phyloP scores from a whole-genome alignment of 2,329 filamentous ascomycete genomes.

The Tolypocladium paradoxum region DNA sequence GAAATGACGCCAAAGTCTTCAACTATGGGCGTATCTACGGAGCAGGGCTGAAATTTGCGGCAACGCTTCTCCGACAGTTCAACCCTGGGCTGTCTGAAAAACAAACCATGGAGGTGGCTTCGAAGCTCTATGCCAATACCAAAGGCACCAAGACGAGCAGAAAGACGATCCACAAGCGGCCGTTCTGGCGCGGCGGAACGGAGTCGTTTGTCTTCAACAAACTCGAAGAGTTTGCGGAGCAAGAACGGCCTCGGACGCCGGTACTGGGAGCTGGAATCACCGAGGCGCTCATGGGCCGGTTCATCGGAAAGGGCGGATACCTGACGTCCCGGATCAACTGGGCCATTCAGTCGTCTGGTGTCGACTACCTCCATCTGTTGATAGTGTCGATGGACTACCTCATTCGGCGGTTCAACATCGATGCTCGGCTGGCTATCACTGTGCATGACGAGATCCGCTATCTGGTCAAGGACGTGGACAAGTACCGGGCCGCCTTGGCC shows the following conservation, averaged over 20 bases:
- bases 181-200: slow-evolving; percentile 93
- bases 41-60: slow-evolving; percentile 89
- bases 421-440: slow-evolving; percentile 79
- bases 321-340: slow-evolving; percentile 97
- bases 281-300: slow-evolving; percentile 82
- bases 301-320: slow-evolving; percentile 80
- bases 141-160: slow-evolving; percentile 80
- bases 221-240: slow-evolving; percentile 93
- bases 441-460: slow-evolving; percentile 98
- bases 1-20: slow-evolving; percentile 94
- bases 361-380: slow-evolving; percentile 91
- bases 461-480: slow-evolving; percentile 73
- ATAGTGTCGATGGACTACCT: slow-evolving; percentile 94
- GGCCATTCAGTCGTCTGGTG: slow-evolving; percentile 95
- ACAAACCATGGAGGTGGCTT: slow-evolving; percentile 65
- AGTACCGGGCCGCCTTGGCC: slow-evolving; percentile 83
- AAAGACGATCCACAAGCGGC: slow-evolving; percentile 57
- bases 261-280: slow-evolving; percentile 93
- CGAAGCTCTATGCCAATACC: slow-evolving; percentile 74
- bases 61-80: slow-evolving; percentile 83
- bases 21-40: slow-evolving; percentile 99
- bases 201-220: slow-evolving; percentile 98
- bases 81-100: slow-evolving; percentile 74
- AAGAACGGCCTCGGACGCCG: slow-evolving; percentile 80
- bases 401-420: slow-evolving; percentile 70